These are phyloP conservation scores for Skeletonema potamos DNA, from an alignment of 108 stramenopile species.

Conservation along the genomic window DNA sequence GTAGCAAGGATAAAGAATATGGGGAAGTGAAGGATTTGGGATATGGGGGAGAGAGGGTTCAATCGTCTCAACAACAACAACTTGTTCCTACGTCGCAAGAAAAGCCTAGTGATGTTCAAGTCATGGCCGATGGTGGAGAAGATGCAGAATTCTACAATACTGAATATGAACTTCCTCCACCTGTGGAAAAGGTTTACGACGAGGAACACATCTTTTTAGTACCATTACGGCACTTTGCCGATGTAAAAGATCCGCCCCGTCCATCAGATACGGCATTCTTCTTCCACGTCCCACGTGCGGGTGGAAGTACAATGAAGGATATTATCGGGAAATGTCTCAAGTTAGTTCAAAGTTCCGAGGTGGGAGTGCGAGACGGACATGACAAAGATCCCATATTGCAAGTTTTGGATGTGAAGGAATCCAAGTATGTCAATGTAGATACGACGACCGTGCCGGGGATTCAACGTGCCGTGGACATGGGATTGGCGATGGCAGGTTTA, in stretches of 20 bases:
- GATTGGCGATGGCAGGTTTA: slow-evolving; percentile 33
- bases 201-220: slow-evolving; percentile 19
- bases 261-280: slow-evolving; percentile 46
- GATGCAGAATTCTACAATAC: slow-evolving; percentile 1
- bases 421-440: slow-evolving; percentile 55
- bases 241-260: slow-evolving; percentile 12
- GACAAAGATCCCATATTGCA: slow-evolving; percentile 28
- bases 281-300: slow-evolving; percentile 52
- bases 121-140: background rate
- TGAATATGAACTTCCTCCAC: slow-evolving; percentile 21
- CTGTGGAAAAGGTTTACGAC: slow-evolving; percentile 26
- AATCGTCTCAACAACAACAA: background rate
- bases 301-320: slow-evolving; percentile 43
- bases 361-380: slow-evolving; percentile 51
- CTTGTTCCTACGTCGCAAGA: background rate
- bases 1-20: slow-evolving; percentile 5
- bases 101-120: background rate
- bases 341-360: slow-evolving; percentile 32
- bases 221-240: slow-evolving; percentile 43
- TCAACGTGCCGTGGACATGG: slow-evolving; percentile 46
- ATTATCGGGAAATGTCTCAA: slow-evolving; percentile 41
- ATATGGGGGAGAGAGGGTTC: slow-evolving; percentile 2
- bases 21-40: slow-evolving; percentile 5
- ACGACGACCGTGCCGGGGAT: slow-evolving; percentile 45
- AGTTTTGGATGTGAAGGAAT: slow-evolving; percentile 34